A percentile compares a stretch with the other conserved stretches of the same genome.
Conservation (phyloP, 2,329 filamentous ascomycete genomes). For the Aaosphaeria arxii region DNA sequence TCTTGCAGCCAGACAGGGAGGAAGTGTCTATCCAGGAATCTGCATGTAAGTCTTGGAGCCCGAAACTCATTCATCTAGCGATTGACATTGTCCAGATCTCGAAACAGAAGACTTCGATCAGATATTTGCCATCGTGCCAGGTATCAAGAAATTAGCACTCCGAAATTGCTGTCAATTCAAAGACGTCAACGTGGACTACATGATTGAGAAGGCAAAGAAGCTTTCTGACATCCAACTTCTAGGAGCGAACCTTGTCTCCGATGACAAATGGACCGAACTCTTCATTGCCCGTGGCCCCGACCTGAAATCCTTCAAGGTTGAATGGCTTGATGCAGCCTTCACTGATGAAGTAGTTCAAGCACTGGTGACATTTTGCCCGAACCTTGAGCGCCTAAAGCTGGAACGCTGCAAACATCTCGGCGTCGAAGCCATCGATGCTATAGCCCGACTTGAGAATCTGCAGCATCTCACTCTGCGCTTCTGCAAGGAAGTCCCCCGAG, state of each 20-base stretch:
- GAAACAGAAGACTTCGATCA: slow-evolving; percentile 72
- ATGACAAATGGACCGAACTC: slow-evolving; percentile 70
- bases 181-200: slow-evolving; percentile 76
- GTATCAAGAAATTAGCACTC: slow-evolving; percentile 68
- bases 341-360: slow-evolving; percentile 64
- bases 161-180: slow-evolving; percentile 91
- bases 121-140: slow-evolving; percentile 73
- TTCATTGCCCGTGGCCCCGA: slow-evolving; percentile 63
- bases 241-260: slow-evolving; percentile 78
- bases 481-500: slow-evolving; percentile 54
- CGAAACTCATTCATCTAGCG: no score
- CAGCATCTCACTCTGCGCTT: slow-evolving; percentile 74
- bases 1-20: slow-evolving; percentile 52
- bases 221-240: slow-evolving; percentile 76
- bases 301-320: slow-evolving; percentile 70
- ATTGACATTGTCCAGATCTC: slow-evolving; percentile 50
- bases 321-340: slow-evolving; percentile 80
- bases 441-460: slow-evolving; percentile 62
- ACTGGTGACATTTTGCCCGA: slow-evolving; percentile 64
- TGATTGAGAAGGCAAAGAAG: slow-evolving; percentile 66
- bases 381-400: slow-evolving; percentile 73
- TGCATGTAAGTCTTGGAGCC: slow-evolving; percentile 44
- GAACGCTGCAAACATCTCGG: slow-evolving; percentile 75
- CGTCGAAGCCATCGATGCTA: slow-evolving; percentile 61
- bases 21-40: slow-evolving; percentile 60